A percentile compares a stretch with the other conserved stretches of the same genome.
Conservation (phyloP, 345 rosid species). For the Rhodamnia rubescens region DNA sequence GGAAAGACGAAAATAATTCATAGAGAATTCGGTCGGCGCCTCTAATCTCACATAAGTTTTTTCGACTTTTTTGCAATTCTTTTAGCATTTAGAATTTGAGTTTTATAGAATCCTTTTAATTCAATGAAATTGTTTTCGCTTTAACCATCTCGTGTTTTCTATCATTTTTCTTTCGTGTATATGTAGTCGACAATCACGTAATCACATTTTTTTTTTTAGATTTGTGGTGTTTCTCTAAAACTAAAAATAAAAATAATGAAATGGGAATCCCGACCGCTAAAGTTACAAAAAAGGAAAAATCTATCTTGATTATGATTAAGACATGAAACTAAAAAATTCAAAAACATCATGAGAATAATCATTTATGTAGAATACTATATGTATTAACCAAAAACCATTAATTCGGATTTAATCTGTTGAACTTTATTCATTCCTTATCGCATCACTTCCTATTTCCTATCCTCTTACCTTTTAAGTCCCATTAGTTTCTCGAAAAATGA, state of each 20-base stretch:
- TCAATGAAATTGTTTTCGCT: accelerated
- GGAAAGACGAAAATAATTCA: too few species aligned
- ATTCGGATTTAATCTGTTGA: not conserved
- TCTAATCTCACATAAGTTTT: too few species aligned
- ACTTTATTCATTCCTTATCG: not conserved
- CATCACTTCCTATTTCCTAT: not conserved
- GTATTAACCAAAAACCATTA: not conserved
- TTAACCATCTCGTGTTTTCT: not conserved
- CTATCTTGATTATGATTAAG: not conserved
- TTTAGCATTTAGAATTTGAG: too few species aligned
- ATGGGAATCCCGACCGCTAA: not conserved
- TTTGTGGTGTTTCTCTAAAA: too few species aligned
- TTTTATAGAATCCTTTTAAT: accelerated
- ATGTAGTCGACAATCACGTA: too few species aligned
- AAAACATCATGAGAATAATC: not conserved
- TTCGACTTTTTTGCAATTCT: too few species aligned
- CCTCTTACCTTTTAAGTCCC: not conserved
- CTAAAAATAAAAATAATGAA: not conserved
- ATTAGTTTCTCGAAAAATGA: too few species aligned
- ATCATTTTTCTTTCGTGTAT: too few species aligned
- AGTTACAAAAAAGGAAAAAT: not conserved
- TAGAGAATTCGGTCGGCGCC: too few species aligned
- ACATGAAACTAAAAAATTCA: not conserved
- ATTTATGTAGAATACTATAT: not conserved
- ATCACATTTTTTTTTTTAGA: not conserved